phyloP scores from a whole-genome alignment of 148 eudicot species.

The Persicaria maculosa region DNA sequence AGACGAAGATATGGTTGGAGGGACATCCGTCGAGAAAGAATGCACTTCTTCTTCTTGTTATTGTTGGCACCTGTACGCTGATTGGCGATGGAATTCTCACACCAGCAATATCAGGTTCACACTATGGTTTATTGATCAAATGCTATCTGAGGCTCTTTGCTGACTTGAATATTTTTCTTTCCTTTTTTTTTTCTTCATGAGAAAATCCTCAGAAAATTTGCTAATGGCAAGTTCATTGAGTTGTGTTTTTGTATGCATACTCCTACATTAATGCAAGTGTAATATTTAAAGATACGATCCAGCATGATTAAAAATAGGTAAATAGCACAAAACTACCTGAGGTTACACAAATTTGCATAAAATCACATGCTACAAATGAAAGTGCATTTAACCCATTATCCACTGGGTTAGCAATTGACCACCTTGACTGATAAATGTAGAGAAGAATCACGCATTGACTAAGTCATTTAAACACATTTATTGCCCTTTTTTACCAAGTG shows the following conservation, averaged over 20 bases:
- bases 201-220: neutral
- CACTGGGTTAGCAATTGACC: neutral
- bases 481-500: neutral
- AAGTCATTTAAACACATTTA: neutral
- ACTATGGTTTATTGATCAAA: neutral
- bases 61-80: slow-evolving; percentile 88
- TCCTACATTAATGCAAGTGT: neutral
- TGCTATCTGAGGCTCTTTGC: neutral
- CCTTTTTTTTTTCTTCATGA: neutral
- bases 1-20: slow-evolving; percentile 89
- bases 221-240: neutral
- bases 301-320: neutral
- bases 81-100: slow-evolving; percentile 97
- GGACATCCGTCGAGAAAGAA: slow-evolving; percentile 52
- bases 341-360: neutral
- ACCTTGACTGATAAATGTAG: neutral
- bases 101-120: slow-evolving; percentile 92
- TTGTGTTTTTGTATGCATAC: neutral
- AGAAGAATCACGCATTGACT: neutral
- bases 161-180: neutral
- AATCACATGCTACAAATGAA: neutral
- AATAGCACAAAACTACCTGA: neutral
- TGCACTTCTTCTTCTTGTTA: slow-evolving; percentile 75
- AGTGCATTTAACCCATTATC: neutral
- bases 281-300: neutral